Percentiles rank a stretch among this genome's conserved stretches.
These are phyloP conservation scores for Ascocoryne sarcoides DNA, from an alignment of 2,329 filamentous ascomycete species.

Conservation along the genomic window DNA sequence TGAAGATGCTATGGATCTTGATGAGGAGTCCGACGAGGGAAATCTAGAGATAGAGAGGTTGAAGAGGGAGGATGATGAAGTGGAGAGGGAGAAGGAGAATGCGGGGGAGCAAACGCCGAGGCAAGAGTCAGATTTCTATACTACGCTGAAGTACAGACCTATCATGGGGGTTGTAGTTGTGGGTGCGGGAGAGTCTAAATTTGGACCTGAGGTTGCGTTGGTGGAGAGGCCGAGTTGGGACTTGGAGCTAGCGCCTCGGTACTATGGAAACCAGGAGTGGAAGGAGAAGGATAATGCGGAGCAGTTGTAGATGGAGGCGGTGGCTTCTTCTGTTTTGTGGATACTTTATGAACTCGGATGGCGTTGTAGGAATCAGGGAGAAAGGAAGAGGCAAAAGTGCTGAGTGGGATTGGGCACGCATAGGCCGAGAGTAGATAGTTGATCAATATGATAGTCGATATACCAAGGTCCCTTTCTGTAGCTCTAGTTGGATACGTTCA, in stretches of 20 bases:
- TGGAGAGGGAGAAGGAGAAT: conserved; percentile 4
- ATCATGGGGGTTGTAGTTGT: conserved; percentile 64
- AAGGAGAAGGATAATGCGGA: conserved; percentile 9
- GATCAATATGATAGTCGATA: too few species aligned
- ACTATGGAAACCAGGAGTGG: conserved; percentile 49
- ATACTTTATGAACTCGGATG: too few species aligned
- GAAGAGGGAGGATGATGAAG: conserved; percentile 11
- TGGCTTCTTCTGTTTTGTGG: too few species aligned
- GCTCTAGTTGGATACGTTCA: too few species aligned
- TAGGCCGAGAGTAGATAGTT: too few species aligned
- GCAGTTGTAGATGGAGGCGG: neutral
- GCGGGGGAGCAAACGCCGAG: conserved; percentile 10
- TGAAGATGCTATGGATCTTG: conserved; percentile 28
- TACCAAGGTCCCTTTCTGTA: too few species aligned
- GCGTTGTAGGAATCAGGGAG: too few species aligned
- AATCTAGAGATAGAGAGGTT: neutral
- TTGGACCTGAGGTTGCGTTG: conserved; percentile 67
- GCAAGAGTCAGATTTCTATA: conserved; percentile 42
- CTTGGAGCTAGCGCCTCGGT: conserved; percentile 65
- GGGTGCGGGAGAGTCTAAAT: conserved; percentile 20
- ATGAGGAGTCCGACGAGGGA: neutral
- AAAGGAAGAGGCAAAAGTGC: too few species aligned
- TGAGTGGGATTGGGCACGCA: too few species aligned
- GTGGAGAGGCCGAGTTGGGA: conserved; percentile 87
- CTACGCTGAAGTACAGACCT: conserved; percentile 89